Evolutionary conservation across 768 basidiomycete species (phyloP).

Genomic region (Serendipita sp.): DNA sequence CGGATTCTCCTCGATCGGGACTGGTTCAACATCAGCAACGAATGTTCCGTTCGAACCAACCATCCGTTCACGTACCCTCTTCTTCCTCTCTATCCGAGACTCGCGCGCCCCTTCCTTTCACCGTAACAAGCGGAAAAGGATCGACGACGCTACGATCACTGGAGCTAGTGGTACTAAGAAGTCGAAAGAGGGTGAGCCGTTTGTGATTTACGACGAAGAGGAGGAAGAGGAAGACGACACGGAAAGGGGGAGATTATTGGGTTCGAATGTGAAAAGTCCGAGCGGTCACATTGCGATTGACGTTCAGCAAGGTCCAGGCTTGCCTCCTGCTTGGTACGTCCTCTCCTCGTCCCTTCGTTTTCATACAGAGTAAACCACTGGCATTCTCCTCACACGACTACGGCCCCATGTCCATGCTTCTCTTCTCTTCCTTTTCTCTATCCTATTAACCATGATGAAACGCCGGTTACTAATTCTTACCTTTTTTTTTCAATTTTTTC

Average conservation of each 20-base stretch:
- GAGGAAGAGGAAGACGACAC: conserved; percentile 49
- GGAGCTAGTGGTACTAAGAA: conserved; percentile 19
- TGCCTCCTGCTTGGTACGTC: conserved; percentile 77
- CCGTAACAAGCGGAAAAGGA: conserved; percentile 1
- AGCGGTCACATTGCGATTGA: conserved; percentile 32
- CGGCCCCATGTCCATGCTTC: neutral
- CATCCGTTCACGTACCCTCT: conserved; percentile 78
- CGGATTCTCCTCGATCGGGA: neutral
- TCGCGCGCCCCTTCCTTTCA: conserved; percentile 32
- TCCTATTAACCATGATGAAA: conserved; percentile 7
- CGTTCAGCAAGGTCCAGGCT: conserved; percentile 19
- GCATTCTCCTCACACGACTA: conserved; percentile 7
- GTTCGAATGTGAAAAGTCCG: neutral
- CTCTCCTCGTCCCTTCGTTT: conserved; percentile 11
- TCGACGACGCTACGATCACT: conserved; percentile 15
- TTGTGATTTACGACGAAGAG: conserved; percentile 22
- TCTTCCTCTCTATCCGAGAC: conserved; percentile 89
- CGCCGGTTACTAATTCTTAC: neutral
- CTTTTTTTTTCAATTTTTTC: no score
- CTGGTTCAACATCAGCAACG: neutral
- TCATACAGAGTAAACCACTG: neutral
- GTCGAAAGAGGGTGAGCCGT: conserved; percentile 33
- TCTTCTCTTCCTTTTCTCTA: conserved; percentile 10
- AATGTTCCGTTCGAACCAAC: conserved; percentile 8
- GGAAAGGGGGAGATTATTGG: conserved; percentile 11